Conservation (phyloP, 2,329 filamentous ascomycete species). For the Eurotiales sp. region DNA sequence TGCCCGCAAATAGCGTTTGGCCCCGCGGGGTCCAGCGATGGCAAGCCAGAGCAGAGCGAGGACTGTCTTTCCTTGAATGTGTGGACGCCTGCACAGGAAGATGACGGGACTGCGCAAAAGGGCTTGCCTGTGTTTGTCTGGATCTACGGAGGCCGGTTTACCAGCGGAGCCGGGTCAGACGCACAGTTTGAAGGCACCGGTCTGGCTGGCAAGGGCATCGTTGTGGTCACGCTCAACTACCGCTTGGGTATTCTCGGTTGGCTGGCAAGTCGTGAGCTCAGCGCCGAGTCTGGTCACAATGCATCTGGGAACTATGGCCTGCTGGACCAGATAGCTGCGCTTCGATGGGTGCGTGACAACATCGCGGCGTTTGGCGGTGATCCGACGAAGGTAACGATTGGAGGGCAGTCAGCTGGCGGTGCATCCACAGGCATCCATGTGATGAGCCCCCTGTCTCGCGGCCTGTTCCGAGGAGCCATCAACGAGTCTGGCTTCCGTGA, state of each 20-base stretch:
- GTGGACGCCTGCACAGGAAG: no score
- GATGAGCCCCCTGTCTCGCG: conserved; percentile 22
- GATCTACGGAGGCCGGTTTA: conserved; percentile 57
- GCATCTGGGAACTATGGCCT: conserved; percentile 11
- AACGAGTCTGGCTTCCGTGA: conserved; percentile 24
- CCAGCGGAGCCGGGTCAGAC: conserved; percentile 41
- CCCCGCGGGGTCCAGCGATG: no score
- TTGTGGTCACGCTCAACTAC: conserved; percentile 60
- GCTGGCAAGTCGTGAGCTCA: conserved; percentile 37
- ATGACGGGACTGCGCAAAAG: no score
- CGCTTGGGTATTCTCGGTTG: conserved; percentile 58
- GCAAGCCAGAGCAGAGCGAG: no score
- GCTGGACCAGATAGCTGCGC: neutral
- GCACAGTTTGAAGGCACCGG: conserved; percentile 50
- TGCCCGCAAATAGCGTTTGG: no score
- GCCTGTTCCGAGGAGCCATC: conserved; percentile 27
- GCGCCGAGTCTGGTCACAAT: conserved; percentile 16
- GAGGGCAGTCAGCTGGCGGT: conserved; percentile 25
- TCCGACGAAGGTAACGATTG: conserved; percentile 21
- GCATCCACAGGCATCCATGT: conserved; percentile 20
- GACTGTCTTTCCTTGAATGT: no score
- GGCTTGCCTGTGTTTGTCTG: conserved; percentile 46
- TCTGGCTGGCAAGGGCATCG: conserved; percentile 56
- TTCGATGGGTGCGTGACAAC: conserved; percentile 21
- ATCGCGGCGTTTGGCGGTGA: conserved; percentile 28